Percentiles rank a stretch among this genome's conserved stretches.
phyloP scores from a whole-genome alignment of 768 basidiomycete genomes.

The Melanogaster broomeanus region DNA sequence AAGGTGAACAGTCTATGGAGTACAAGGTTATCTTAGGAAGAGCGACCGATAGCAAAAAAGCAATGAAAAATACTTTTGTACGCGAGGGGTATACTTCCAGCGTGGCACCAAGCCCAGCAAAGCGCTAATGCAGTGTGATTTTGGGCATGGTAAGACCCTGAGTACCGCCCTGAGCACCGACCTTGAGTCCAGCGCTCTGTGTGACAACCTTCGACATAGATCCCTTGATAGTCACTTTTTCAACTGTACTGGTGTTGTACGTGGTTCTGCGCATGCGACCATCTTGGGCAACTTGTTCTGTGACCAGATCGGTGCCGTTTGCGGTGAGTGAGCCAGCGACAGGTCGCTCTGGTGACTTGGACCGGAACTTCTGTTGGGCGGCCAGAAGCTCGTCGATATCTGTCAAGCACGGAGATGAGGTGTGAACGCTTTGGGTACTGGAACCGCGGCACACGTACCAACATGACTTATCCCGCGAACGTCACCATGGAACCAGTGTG shows the following conservation, averaged over 20 bases:
- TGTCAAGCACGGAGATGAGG: constrained; percentile 7
- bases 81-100: not conserved
- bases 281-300: constrained; percentile 39
- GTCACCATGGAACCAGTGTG: constrained; percentile 67
- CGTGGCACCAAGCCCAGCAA: not conserved
- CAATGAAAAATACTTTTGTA: constrained; percentile 16
- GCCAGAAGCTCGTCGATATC: constrained; percentile 25
- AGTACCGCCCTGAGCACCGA: constrained; percentile 4
- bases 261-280: constrained; percentile 43
- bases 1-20: constrained; percentile 1
- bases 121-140: constrained; percentile 4
- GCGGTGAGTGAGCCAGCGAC: constrained; percentile 29
- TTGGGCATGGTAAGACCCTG: constrained; percentile 16
- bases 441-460: constrained; percentile 37
- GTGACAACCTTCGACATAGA: constrained; percentile 55
- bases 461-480: constrained; percentile 56
- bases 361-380: constrained; percentile 15
- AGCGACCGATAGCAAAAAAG: constrained; percentile 7
- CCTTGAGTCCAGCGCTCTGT: constrained; percentile 20
- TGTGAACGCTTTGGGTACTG: constrained; percentile 1
- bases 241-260: constrained; percentile 39
- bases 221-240: constrained; percentile 53
- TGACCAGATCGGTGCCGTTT: constrained; percentile 41
- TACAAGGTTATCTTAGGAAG: constrained; percentile 14
- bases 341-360: constrained; percentile 26